Evolutionary conservation across 139 green algal species (phyloP).

Genomic region (Chlorella sp.): DNA sequence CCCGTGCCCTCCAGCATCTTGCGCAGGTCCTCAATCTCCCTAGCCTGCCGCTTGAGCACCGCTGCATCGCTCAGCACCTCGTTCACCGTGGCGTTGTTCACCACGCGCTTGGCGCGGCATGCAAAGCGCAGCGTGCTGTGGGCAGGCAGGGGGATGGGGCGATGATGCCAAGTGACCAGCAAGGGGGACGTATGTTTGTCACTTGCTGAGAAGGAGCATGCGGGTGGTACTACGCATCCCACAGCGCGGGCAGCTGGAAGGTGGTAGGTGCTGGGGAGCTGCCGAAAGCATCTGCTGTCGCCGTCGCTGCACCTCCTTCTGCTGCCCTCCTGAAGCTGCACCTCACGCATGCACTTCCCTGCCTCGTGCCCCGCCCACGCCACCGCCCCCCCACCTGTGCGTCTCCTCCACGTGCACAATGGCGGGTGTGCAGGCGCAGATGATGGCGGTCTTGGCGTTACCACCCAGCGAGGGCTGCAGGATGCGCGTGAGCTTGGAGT

Average conservation of each 20-base stretch:
- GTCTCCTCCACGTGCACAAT: constrained; percentile 84
- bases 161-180: neutral
- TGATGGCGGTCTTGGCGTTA: constrained; percentile 97
- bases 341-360: no score
- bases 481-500: constrained; percentile 93
- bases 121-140: constrained; percentile 92
- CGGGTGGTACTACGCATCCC: no score
- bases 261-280: neutral
- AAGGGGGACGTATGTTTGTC: neutral
- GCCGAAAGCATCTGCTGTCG: no score
- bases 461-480: constrained; percentile 94
- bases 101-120: constrained; percentile 90
- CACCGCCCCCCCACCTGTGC: constrained; percentile 46
- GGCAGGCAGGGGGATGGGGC: neutral
- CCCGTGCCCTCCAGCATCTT: constrained; percentile 62
- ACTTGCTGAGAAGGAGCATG: neutral
- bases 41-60: constrained; percentile 90
- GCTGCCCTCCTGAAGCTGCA: neutral
- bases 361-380: neutral
- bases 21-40: constrained; percentile 74
- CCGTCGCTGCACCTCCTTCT: neutral
- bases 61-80: constrained; percentile 86
- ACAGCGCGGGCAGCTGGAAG: neutral
- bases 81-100: constrained; percentile 92
- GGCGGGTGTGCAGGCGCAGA: constrained; percentile 93